These are phyloP conservation scores for Pseudognaphalium luteoalbum DNA, from an alignment of 129 eudicot species.

Conservation along the genomic window DNA sequence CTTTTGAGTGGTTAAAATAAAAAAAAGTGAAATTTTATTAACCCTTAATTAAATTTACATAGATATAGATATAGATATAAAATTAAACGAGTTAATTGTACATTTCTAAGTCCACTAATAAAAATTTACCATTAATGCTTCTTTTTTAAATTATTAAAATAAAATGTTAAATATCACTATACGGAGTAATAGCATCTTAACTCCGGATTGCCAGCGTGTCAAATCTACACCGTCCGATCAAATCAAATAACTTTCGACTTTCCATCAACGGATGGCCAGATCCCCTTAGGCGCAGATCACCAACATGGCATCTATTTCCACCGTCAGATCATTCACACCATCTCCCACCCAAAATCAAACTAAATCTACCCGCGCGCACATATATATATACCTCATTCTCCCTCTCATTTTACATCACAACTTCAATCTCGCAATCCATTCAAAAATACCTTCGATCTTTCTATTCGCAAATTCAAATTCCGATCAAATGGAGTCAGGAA, in stretches of 20 bases:
- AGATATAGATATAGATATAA: too few species aligned
- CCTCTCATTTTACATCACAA: neutral
- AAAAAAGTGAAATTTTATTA: too few species aligned
- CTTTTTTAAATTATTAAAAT: too few species aligned
- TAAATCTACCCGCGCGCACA: neutral
- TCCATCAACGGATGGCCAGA: neutral
- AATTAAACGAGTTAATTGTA: too few species aligned
- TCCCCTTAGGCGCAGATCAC: neutral
- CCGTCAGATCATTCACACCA: neutral
- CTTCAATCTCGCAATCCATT: neutral
- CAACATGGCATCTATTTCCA: neutral
- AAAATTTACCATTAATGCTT: too few species aligned
- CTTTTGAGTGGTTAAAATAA: too few species aligned
- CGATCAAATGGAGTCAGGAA: conserved; percentile 9
- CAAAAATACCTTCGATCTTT: neutral
- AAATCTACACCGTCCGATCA: neutral
- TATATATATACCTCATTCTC: neutral
- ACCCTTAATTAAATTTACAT: too few species aligned
- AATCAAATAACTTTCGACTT: neutral
- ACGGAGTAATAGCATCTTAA: neutral
- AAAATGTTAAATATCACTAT: too few species aligned
- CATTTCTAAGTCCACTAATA: too few species aligned
- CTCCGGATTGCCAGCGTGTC: neutral
- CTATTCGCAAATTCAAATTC: neutral
- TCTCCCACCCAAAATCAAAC: neutral